Percentiles rank a stretch among this genome's conserved stretches.
phyloP scores from a whole-genome alignment of 202 grass and related monocot species.

The Elaeis oleifera region DNA sequence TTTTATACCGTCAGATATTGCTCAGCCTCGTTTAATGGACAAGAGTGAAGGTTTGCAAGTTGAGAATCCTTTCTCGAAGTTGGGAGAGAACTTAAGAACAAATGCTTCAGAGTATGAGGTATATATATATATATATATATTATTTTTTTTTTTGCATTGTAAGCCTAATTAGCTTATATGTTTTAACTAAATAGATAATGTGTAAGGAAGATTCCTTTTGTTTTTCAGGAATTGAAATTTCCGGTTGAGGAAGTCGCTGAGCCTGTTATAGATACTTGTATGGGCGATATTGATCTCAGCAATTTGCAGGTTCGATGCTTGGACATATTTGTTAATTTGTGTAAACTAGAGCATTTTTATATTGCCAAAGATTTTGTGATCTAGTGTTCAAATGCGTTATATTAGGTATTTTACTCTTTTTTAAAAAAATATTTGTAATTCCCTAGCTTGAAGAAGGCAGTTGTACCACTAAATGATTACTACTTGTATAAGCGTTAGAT shows the following conservation, averaged over 20 bases:
- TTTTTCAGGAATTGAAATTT: slow-evolving; percentile 52
- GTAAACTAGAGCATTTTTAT: slow-evolving; percentile 15
- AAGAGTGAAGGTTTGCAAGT: slow-evolving; percentile 65
- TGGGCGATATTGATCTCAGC: slow-evolving; percentile 64
- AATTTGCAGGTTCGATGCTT: slow-evolving; percentile 76
- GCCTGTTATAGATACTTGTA: slow-evolving; percentile 50
- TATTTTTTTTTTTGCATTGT: slow-evolving; percentile 14
- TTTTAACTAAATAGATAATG: slow-evolving; percentile 1
- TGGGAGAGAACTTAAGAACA: slow-evolving; percentile 52
- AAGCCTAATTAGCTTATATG: background rate
- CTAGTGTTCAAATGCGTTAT: background rate
- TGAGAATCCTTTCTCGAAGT: slow-evolving; percentile 72
- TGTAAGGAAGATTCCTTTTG: slow-evolving; percentile 18
- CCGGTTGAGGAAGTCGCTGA: slow-evolving; percentile 42
- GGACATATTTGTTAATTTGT: slow-evolving; percentile 4
- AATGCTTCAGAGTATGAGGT: slow-evolving; percentile 66
- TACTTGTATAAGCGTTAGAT: too few relatives aligned
- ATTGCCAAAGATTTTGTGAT: background rate
- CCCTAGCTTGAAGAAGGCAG: too few relatives aligned
- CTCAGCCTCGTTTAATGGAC: slow-evolving; percentile 20
- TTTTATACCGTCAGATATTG: slow-evolving; percentile 41
- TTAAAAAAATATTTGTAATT: too few relatives aligned
- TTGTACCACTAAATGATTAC: too few relatives aligned
- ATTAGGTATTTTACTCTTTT: background rate
- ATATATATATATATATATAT: slow-evolving; percentile 1